Evolutionary conservation across 2,329 filamentous ascomycete genomes (phyloP).

Genomic region (Calonectria montana): DNA sequence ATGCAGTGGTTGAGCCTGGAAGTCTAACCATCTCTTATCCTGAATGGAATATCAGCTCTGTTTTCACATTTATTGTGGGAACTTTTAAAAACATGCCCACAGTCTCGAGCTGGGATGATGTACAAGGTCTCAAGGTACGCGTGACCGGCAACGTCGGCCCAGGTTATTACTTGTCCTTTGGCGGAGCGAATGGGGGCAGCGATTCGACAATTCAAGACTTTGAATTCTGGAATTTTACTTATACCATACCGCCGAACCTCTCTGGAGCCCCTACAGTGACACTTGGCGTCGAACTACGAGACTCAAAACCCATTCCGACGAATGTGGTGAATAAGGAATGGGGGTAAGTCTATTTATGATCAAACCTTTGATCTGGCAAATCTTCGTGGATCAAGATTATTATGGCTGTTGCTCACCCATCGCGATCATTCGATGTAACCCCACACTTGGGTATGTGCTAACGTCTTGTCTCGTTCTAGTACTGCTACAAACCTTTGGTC

Average conservation of each 20-base stretch:
- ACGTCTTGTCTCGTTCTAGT: too few species aligned
- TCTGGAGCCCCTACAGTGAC: neutral
- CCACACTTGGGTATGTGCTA: too few species aligned
- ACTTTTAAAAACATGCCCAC: slow-evolving; percentile 57
- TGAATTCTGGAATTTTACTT: slow-evolving; percentile 45
- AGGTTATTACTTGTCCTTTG: slow-evolving; percentile 56
- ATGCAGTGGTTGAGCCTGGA: slow-evolving; percentile 18
- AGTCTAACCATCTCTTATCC: slow-evolving; percentile 65
- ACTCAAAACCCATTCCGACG: neutral
- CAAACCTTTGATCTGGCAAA: too few species aligned
- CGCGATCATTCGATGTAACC: too few species aligned
- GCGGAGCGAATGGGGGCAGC: slow-evolving; percentile 51
- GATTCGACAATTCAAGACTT: slow-evolving; percentile 50
- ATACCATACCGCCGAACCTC: neutral
- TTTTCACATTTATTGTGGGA: slow-evolving; percentile 63
- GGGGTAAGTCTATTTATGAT: neutral
- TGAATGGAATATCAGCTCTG: slow-evolving; percentile 58
- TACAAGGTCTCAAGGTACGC: slow-evolving; percentile 59
- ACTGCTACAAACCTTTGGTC: too few species aligned
- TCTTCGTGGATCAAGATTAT: too few species aligned
- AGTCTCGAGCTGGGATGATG: slow-evolving; percentile 57
- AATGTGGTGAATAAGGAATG: neutral
- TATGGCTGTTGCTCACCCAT: too few species aligned
- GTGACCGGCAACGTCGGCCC: slow-evolving; percentile 57
- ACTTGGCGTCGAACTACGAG: neutral